Evolutionary conservation across 208 protist genomes (phyloP), one percentile per base, ranked within the genome.

Genomic region (Trypanosoma lewisi): DNA sequence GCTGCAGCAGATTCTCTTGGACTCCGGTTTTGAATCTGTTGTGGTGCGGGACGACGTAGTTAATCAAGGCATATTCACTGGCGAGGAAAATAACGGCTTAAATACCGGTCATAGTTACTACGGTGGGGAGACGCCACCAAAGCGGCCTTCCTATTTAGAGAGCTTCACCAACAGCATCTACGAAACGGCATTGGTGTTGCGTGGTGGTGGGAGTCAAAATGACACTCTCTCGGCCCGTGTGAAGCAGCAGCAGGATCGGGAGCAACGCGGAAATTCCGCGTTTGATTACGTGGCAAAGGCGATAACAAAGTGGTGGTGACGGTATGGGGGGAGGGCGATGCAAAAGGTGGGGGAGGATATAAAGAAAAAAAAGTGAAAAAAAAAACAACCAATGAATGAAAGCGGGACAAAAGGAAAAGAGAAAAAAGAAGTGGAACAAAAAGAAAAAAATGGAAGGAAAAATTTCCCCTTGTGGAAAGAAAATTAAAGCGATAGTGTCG

Each of bases 231-330:
- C 82, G 1, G 64, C 77, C 11, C 83, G 87, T 23, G 70, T 94
- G 41, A 69, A 82, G 34, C 76, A 78, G 34, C 78, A 89, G 68
- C 79, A 68, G 12, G 72, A 28, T n/a, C 55, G 62, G 1, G 63
- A 68, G 52, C 58, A 65, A 28, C 21, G 58, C 27, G 64, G 55
- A 8, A 49, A 30, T 12, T 66, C 62, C 7, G 67, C 60, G 14
- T 75, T 82, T 0, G 75, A 81, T 21, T 69, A 78, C 4, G 42
- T 89, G 4, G 73, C 73, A n/a, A 79, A 82, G 28, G 69, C 70
- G 9, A 74, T 94, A 30, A 70, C 82, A 14, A 79, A 78, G 7
- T 91, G 83, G 84, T 94, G 83, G 80, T 94, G 77, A 70, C 21
- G 48, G n/a, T 16, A 31, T 7, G 30, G 44, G 28, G 37, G 21